These are phyloP conservation scores for Diospyros lotus DNA, from an alignment of 148 eudicot species.

Conservation along the genomic window DNA sequence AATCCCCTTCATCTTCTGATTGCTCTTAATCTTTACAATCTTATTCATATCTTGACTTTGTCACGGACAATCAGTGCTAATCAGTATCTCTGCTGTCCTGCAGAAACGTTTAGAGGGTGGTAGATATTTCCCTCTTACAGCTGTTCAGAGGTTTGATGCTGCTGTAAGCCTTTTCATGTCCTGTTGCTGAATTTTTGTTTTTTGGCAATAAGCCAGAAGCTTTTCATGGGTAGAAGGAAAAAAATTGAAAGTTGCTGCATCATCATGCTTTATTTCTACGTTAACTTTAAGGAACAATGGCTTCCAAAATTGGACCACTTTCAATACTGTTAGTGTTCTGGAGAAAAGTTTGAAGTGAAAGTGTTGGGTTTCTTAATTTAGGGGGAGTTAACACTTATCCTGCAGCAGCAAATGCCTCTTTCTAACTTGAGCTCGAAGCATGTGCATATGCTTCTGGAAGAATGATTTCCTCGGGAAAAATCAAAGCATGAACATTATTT, in stretches of 20 bases:
- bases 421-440: not conserved
- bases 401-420: not conserved
- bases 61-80: not conserved
- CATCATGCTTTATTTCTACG: not conserved
- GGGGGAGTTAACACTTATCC: not conserved
- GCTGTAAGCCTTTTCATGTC: constrained; percentile 47
- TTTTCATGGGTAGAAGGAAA: not conserved
- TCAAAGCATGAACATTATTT: too few relatives aligned
- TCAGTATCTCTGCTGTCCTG: constrained; percentile 1
- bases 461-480: too few relatives aligned
- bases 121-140: constrained; percentile 79
- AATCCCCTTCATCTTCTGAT: not conserved
- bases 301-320: not conserved
- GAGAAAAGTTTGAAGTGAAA: not conserved
- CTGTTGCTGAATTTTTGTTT: not conserved
- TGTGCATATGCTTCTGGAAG: not conserved
- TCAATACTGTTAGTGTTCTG: not conserved
- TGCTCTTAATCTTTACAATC: not conserved
- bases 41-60: not conserved
- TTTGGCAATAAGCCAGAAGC: not conserved
- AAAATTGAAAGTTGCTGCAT: not conserved
- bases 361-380: not conserved
- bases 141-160: constrained; percentile 96
- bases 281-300: not conserved
- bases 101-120: constrained; percentile 65